Evolutionary conservation across 2,329 filamentous ascomycete genomes (phyloP), one percentile per base, ranked within the genome.

Genomic region (Cercospora sojina): DNA sequence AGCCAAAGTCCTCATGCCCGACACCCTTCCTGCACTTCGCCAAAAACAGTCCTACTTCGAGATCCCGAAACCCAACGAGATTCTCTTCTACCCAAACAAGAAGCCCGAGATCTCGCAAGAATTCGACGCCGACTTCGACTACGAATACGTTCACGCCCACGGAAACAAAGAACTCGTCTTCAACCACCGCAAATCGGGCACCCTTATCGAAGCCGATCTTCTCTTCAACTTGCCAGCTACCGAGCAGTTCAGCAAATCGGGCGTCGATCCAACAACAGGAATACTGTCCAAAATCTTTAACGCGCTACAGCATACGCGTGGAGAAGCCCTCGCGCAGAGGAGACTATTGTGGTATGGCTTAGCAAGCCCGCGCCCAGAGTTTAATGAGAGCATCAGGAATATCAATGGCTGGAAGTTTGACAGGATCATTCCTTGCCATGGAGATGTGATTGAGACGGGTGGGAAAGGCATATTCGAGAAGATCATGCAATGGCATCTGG

Each of bases 111-210:
- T 97, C 67, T 86, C 87, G 57, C 83, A 86, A 0, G 93, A 94
- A 64, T 97, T 99, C 77, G 92, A 96, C 74, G 80, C 82, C 13
- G 93, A 98, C 72, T 97, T 98, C 75, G 89, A 92, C 38, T 88
- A 77, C 72, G 93, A 97, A 79, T 97, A 91, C 77, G 89, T 97
- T 64, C 86, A 91, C 72, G 87, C 87, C 3, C 88, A 98, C 79
- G 81, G 83, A 31, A 97, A 96, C 81, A 90, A 91, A 76, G 95
- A 99, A 80, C 82, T 98, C 31, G 92, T 95, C 27, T 92, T 98
- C 80, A 82, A 89, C 75, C 93, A 96, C 83, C 90, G 88, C 77
- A 92, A 91, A 0, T 89, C 91, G 12, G 82, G 83, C 64, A 90
- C 92, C 0, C 80, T 99, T 53, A 93, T 99, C 75, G 83, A 97